Base-by-base conservation (phyloP, 176 grass and related monocot genomes). In the Canna indica region DNA sequence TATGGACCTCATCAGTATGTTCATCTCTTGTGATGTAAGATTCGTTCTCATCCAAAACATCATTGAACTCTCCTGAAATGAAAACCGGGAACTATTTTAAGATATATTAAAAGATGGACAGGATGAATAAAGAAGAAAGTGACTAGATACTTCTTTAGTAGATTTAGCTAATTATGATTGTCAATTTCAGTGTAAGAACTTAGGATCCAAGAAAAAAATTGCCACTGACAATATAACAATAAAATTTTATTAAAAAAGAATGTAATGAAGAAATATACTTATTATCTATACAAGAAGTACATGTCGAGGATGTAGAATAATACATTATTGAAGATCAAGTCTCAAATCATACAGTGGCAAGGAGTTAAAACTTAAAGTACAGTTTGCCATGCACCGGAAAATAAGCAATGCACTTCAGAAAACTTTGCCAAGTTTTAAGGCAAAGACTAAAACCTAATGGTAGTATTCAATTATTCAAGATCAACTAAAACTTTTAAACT, bases 1-100 rank as follows among this genome's bases (percentile, higher is more conserved):
- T 90, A 74, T 85, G 85, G 67, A 97, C 89, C 36, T 47, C 77
- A 74, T 92, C 80, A 64, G 75, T 79, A 47, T 12, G 78, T 28
- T 85, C 79, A 25, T 17, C 30, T 46, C 53, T 68, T 17, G 81
- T 57, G 53, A 57, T 36, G 73, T 80, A 92, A 54, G 86, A 67
- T 44, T 79, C 72, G 50, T 74, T 83, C 63, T 69, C 86, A 80
- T 91, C 93, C 76, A 97, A 82, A 47, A 92, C 29, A 73, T 92
- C 93, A 78, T 97, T 84, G 68, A 92, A 97, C 75, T 97, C 93
- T 77, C 88, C 88, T 97, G 67, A 28, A 69, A 61, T 33, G 9
- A 13, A 60, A n/a, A 59, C 11, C 36, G 39, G 31, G 14, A 41
- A 59, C 24, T 22, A 34, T 20, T 54, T 33, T 44, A 25, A 71